phyloP scores from a whole-genome alignment of 164 flowering plant genomes.

The Houttuynia cordata region DNA sequence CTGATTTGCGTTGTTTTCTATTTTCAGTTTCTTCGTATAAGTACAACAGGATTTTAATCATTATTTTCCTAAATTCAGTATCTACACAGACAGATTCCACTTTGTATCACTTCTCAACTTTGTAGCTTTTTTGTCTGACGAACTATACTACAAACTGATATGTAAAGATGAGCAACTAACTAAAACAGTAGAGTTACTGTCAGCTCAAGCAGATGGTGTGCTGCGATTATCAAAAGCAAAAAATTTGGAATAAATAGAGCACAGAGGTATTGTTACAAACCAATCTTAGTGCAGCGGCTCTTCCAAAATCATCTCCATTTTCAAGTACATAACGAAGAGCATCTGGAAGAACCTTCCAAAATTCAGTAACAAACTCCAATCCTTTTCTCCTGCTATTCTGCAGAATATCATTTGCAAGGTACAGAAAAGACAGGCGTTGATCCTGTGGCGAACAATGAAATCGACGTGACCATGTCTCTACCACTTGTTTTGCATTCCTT shows the following conservation, averaged over 20 bases:
- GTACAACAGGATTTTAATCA: no score
- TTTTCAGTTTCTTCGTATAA: no score
- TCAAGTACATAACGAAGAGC: slow-evolving; percentile 75
- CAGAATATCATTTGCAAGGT: slow-evolving; percentile 92
- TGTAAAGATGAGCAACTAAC: no score
- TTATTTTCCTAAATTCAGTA: no score
- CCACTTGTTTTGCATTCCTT: slow-evolving; percentile 85
- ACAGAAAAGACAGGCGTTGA: slow-evolving; percentile 70
- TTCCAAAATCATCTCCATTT: slow-evolving; percentile 66
- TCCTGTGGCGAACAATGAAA: slow-evolving; percentile 76
- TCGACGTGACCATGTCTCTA: slow-evolving; percentile 86
- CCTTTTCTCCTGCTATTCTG: slow-evolving; percentile 94
- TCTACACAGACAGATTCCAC: no score
- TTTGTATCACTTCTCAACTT: no score
- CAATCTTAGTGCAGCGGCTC: slow-evolving; percentile 61
- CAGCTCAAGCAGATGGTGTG: no score
- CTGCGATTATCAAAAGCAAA: no score
- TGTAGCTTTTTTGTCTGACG: no score
- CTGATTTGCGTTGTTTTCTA: no score
- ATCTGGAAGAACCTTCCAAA: slow-evolving; percentile 96
- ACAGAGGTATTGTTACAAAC: slow-evolving; percentile 21
- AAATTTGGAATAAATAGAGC: not conserved
- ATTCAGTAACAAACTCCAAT: slow-evolving; percentile 84
- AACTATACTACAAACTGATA: no score
- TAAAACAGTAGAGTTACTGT: no score